Base-by-base conservation (phyloP, 176 grass and related monocot genomes). In the Musa schizocarpa region DNA sequence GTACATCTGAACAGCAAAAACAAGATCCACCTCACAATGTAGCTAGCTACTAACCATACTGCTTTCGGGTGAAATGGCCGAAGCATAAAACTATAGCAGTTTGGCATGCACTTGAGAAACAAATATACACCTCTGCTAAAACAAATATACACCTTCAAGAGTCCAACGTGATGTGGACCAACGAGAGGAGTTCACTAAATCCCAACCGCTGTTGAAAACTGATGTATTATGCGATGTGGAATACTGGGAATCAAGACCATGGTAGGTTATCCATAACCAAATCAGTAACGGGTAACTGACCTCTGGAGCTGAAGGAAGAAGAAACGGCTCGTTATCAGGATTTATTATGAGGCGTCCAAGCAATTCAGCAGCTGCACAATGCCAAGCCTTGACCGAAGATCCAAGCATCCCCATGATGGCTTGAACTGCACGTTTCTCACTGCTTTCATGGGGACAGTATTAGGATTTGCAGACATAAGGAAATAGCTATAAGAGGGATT, bases 351-450 rank as follows among this genome's bases (percentile, higher is more conserved):
- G 62, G 61, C 95, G 88, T 26, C 95, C 95, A 87, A 94, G 85
- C 80, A 98, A 83, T 87, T 98, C 95, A 82, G 95, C 88, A 71
- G 95, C 95, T 65, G 90, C 90, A 86, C 95, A 98, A 58, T 93
- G 86, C 95, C 95, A 98, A 16, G 86, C 82, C 81, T 91, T 98
- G 26, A 98, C 79, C 23, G 95, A 91, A 82, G 90, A 98, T 67
- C 84, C 70, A 63, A 98, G 88, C 90, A 98, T 93, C 67, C 90
- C 86, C 95, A 98, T 93, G 81, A 98, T 93, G 77, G 90, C 86
- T 73, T 91, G 78, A 83, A 98, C 90, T 76, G 90, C 95, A 65
- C 80, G 83, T 75, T 98, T 98, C 78, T 98, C 95, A 56, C 95
- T 98, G 77, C 50, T 43, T 80, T 83, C 67, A 67, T 61, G 69